Conservation (phyloP, 1,284 basidiomycete species). For the Fomes fomentarius region DNA sequence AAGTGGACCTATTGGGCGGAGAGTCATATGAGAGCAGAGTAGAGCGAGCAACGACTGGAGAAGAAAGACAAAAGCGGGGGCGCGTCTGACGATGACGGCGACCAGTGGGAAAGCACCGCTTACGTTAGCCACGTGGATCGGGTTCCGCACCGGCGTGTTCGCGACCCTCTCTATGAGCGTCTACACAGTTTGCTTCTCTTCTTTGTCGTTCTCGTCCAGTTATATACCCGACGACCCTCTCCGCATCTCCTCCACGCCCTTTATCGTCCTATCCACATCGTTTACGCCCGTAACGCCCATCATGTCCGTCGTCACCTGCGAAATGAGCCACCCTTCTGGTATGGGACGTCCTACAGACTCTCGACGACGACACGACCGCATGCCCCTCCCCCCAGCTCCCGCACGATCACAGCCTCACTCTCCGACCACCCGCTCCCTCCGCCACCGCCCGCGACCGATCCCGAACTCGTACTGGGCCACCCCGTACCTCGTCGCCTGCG, state of each 20-base stretch:
- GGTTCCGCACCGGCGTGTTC: slow-evolving; percentile 8
- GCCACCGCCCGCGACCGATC: slow-evolving; percentile 55
- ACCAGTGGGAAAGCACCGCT: too few relatives aligned
- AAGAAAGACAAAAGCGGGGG: background rate
- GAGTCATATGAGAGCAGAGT: background rate
- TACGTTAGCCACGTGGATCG: slow-evolving; percentile 11
- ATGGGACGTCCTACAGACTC: slow-evolving; percentile 1
- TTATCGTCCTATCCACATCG: background rate
- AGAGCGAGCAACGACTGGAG: background rate
- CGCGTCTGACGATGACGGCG: too few relatives aligned
- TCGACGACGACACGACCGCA: slow-evolving; percentile 11
- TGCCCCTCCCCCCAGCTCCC: slow-evolving; percentile 6
- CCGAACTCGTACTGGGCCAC: slow-evolving; percentile 85
- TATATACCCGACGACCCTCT: slow-evolving; percentile 13
- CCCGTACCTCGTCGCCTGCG: slow-evolving; percentile 69
- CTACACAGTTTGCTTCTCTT: slow-evolving; percentile 6
- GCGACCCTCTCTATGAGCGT: background rate
- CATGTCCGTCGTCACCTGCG: slow-evolving; percentile 27
- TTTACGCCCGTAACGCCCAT: background rate
- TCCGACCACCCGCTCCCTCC: slow-evolving; percentile 13
- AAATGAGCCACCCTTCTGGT: slow-evolving; percentile 14
- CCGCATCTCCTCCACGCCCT: slow-evolving; percentile 7
- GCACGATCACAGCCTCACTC: slow-evolving; percentile 7
- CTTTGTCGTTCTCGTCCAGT: slow-evolving; percentile 3
- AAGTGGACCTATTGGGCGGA: too few relatives aligned